Conservation (phyloP, 2,329 filamentous ascomycete species). For the Colletotrichum coccodes region DNA sequence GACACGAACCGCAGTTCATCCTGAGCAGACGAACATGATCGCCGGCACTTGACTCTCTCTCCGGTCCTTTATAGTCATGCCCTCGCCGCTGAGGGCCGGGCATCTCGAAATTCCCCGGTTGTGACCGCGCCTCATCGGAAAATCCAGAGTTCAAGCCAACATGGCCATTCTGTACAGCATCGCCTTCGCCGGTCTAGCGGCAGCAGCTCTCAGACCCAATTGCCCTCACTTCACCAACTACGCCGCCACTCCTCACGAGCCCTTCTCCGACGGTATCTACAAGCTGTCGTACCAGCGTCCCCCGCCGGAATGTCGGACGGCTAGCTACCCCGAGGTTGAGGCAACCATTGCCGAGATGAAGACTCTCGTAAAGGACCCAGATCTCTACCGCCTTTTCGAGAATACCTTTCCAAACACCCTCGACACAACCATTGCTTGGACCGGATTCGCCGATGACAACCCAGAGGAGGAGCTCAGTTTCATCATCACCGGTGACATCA, state of each 20-base stretch:
- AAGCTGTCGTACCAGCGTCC: conserved; percentile 85
- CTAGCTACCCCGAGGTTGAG: conserved; percentile 81
- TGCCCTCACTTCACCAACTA: conserved; percentile 50
- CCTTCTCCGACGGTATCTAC: conserved; percentile 81
- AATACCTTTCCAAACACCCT: conserved; percentile 82
- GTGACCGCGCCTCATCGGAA: conserved; percentile 2
- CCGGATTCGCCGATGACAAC: conserved; percentile 66
- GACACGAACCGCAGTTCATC: conserved; percentile 14
- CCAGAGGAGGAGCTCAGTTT: conserved; percentile 71
- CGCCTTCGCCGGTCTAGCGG: conserved; percentile 18
- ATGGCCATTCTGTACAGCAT: conserved; percentile 9
- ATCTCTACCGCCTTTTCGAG: conserved; percentile 76
- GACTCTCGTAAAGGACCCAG: conserved; percentile 77
- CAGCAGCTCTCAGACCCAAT: conserved; percentile 37
- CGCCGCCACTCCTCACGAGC: conserved; percentile 62
- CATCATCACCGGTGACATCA: conserved; percentile 87
- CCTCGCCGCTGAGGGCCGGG: conserved; percentile 1
- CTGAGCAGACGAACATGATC: conserved; percentile 5
- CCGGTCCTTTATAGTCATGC: conserved; percentile 12
- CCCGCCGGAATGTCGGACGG: conserved; percentile 79
- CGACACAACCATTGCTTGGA: conserved; percentile 78
- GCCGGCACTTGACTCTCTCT: neutral
- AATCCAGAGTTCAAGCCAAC: neutral
- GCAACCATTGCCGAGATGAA: conserved; percentile 78
- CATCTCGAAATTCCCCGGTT: conserved; percentile 2